Percentiles rank a stretch among this genome's conserved stretches.
Evolutionary conservation across 169 alveolate genomes (phyloP).

Genomic region (Miamiensis avidus): DNA sequence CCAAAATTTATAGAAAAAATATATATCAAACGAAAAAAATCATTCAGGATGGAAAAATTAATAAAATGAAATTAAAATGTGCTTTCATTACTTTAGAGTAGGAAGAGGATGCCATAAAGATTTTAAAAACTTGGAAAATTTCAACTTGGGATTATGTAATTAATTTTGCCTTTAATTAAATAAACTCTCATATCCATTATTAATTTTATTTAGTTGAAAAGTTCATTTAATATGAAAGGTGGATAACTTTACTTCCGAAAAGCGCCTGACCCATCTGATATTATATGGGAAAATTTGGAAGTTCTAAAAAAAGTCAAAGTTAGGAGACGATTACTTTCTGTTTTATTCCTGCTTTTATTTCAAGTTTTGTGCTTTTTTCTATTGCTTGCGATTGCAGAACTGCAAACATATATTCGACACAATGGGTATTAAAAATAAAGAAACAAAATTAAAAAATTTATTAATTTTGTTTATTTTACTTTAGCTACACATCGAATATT

Average conservation of each 20-base stretch:
- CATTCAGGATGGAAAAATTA: not conserved
- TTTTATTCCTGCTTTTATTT: not conserved
- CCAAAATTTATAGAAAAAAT: too few relatives aligned
- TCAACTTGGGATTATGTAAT: not conserved
- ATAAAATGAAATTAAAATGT: too few relatives aligned
- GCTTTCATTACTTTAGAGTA: not conserved
- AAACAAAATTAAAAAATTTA: not conserved
- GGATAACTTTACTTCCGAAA: not conserved
- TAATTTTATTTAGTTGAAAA: not conserved
- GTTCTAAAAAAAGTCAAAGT: slow-evolving; percentile 11
- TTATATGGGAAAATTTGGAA: slow-evolving; percentile 39
- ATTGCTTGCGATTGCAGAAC: not conserved
- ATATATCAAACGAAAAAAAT: not conserved
- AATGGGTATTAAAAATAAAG: not conserved
- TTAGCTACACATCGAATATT: not conserved
- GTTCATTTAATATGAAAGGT: not conserved
- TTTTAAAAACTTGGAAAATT: not conserved
- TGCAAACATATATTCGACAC: not conserved
- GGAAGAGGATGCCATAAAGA: not conserved
- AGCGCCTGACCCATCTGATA: slow-evolving; percentile 43
- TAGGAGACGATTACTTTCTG: slow-evolving; percentile 6
- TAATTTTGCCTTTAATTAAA: too few relatives aligned
- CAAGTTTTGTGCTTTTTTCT: not conserved
- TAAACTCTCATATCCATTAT: too few relatives aligned
- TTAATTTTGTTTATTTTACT: too few relatives aligned